Evolutionary conservation across 2,329 filamentous ascomycete genomes (phyloP).

Genomic region (Endocalyx cinctus): DNA sequence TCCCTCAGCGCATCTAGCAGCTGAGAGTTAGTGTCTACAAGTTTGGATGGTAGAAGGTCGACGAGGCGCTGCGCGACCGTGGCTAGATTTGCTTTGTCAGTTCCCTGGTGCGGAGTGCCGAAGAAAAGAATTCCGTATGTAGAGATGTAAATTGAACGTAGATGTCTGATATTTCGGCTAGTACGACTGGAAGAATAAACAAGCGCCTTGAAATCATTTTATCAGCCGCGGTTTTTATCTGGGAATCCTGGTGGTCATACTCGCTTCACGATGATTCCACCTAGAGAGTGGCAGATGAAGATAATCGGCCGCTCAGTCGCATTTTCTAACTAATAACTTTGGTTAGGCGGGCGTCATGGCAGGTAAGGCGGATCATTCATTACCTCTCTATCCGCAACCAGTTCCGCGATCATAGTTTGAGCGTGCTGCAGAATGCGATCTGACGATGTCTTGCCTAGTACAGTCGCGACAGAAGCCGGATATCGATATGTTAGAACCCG

Average conservation of each 20-base stretch:
- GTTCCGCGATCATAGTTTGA: constrained; percentile 28
- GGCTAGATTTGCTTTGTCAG: constrained; percentile 25
- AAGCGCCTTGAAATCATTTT: constrained; percentile 23
- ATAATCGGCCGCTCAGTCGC: constrained; percentile 30
- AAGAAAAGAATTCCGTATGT: constrained; percentile 33
- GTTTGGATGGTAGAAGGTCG: constrained; percentile 22
- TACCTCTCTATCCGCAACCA: constrained; percentile 28
- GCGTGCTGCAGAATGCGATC: constrained; percentile 30
- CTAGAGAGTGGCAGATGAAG: constrained; percentile 36
- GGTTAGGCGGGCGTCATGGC: background rate
- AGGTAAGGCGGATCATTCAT: constrained; percentile 1
- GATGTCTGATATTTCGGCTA: constrained; percentile 22
- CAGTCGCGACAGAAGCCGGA: constrained; percentile 19
- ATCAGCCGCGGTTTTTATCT: constrained; percentile 1
- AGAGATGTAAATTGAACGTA: constrained; percentile 31
- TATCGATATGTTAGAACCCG: constrained; percentile 28
- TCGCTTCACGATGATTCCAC: constrained; percentile 35
- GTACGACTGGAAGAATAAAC: constrained; percentile 22
- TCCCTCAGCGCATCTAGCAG: constrained; percentile 50
- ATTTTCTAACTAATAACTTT: constrained; percentile 22
- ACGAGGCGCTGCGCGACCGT: constrained; percentile 22
- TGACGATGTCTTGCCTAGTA: constrained; percentile 6
- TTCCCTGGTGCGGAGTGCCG: constrained; percentile 31
- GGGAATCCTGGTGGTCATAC: constrained; percentile 20
- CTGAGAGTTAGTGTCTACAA: constrained; percentile 22